Evolutionary conservation across 2,329 filamentous ascomycete genomes (phyloP), one percentile per base, ranked within the genome.

Genomic region (Gaeumannomyces tritici): DNA sequence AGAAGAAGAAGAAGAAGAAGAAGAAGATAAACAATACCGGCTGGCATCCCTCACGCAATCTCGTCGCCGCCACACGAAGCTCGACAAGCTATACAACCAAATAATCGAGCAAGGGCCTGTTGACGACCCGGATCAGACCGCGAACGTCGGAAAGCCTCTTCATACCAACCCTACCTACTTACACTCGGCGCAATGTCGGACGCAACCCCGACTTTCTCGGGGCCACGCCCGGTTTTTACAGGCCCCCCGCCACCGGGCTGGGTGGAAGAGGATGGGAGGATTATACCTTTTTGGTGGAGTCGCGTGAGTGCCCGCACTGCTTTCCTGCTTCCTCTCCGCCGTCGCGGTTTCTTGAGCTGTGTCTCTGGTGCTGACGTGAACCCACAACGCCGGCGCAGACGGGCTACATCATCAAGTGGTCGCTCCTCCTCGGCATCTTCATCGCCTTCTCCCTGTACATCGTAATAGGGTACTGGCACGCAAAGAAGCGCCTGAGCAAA

Each of bases 331-430:
- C 31, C 31, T 31, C 31, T 31, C 4, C 31, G 8, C 12, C 31
- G 4, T 31, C 35, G 4, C 35, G 6, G 13, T 42, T 42, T 5
- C 7, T 18, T 42, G 35, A 6, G 4, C 13, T 4, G 15, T 18
- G 13, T 42, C 35, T 35, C 35, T 2, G 55, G 3, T 42, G 56
- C 61, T 51, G 6, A 47, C 26, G 18, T 33, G 55, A 12, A 63
- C 58, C 8, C 6, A 28, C 21, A 24, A 42, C 18, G 2, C 24
- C 15, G n/a, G 13, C 15, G 35, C 24, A 89, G 85, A 81, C 80
- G 47, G 87, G 85, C 63, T 74, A 81, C 62, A 86, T 87, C 63
- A 77, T 91, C 69, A 89, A 90, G 74, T 93, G 89, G 84, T 79
- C 82, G 58, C 75, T 93, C 64, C 84, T 93, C 70, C 81, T 83